Conservation (phyloP, 2,329 filamentous ascomycete species). For the Botrytis medusae region DNA sequence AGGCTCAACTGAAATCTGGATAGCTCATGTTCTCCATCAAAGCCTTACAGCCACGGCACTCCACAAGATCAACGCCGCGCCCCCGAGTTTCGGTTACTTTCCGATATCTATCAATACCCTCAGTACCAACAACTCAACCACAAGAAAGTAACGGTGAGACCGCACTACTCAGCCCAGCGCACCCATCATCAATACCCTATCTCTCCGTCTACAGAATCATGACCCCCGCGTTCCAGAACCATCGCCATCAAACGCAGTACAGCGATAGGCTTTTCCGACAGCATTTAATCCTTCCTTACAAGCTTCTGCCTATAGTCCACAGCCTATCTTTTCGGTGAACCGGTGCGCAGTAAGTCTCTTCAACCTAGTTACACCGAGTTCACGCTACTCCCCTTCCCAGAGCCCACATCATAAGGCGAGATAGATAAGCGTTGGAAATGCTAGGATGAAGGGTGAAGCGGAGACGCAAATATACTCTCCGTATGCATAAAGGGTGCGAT, state of each 20-base stretch:
- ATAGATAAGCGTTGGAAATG: neutral
- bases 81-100: neutral
- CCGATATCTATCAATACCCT: no score
- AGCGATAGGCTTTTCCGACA: neutral
- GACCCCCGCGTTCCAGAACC: neutral
- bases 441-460: neutral
- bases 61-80: neutral
- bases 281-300: neutral
- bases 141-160: neutral
- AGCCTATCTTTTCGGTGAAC: neutral
- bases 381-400: neutral
- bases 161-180: neutral
- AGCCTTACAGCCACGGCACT: neutral
- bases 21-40: neutral
- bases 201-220: neutral
- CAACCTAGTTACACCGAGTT: slow-evolving; percentile 8
- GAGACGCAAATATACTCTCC: neutral
- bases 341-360: neutral
- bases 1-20: neutral
- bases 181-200: neutral
- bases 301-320: neutral
- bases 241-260: neutral
- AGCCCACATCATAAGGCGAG: neutral
- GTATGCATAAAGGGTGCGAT: neutral
- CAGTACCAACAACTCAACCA: neutral